These are phyloP conservation scores for Zea mays DNA, from an alignment of 176 grass and related monocot species.

Conservation along the genomic window Zm-B73-REFERENCE-NAM-5.0 NC_050097.1:53228501-53229000, in stretches of 20 bases:
- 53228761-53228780: not conserved
- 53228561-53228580: not conserved
- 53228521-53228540: conserved; percentile 14
- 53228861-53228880: conserved; percentile 65
- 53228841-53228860: not conserved
- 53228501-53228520: too few relatives aligned
- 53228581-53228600: not conserved
- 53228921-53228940: not conserved
- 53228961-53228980: not conserved
- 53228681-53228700: not conserved
- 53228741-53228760: not conserved
- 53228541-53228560: not conserved
- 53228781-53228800: too few relatives aligned
- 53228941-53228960: conserved; percentile 16
- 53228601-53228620: too few relatives aligned
- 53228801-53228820: not conserved
- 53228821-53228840: not conserved
- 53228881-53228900: conserved; percentile 33
- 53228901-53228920: conserved; percentile 27
- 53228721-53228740: not conserved
- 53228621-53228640: not conserved
- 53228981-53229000: not conserved
- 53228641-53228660: not conserved
- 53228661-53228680: not conserved
- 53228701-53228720: not conserved